A percentile compares a stretch with the other conserved stretches of the same genome.
phyloP scores from a whole-genome alignment of 2,329 filamentous ascomycete species.

The Leptodontidium sp. region DNA sequence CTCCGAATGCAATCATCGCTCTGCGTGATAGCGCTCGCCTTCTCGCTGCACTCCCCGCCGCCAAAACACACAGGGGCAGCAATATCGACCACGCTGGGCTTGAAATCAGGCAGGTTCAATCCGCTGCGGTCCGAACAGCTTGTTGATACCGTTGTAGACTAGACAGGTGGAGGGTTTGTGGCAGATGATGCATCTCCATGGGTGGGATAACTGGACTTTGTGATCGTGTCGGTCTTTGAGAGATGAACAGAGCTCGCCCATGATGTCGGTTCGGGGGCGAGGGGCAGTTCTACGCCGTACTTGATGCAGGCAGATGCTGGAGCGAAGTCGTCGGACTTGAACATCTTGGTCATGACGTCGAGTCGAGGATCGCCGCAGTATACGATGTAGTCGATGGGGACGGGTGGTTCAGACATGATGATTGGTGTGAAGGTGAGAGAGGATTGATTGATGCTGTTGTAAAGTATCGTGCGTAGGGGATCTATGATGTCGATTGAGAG shows the following conservation, averaged over 20 bases:
- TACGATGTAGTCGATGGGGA: neutral
- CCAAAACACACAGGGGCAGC: neutral
- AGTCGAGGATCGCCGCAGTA: neutral
- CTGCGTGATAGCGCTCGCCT: neutral
- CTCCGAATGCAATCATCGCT: neutral
- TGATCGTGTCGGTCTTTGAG: neutral
- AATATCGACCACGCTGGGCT: neutral
- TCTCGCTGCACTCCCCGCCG: neutral
- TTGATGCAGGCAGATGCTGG: neutral
- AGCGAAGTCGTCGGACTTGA: neutral
- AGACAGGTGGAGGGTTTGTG: neutral
- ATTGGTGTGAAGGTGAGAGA: neutral
- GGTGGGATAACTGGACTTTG: neutral
- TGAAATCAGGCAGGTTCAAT: neutral
- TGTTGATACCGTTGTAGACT: neutral
- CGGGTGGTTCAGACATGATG: neutral
- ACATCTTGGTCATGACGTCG: neutral
- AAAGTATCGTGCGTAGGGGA: too few species aligned
- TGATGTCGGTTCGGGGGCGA: neutral
- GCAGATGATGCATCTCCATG: constrained; percentile 3
- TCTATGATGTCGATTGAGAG: too few species aligned
- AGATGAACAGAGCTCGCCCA: neutral
- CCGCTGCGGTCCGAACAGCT: neutral
- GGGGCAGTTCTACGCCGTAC: neutral
- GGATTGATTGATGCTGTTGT: neutral